Evolutionary conservation across 1,284 basidiomycete species (phyloP), one percentile per base, ranked within the genome.

Genomic region (Rhodotorula sp.): DNA sequence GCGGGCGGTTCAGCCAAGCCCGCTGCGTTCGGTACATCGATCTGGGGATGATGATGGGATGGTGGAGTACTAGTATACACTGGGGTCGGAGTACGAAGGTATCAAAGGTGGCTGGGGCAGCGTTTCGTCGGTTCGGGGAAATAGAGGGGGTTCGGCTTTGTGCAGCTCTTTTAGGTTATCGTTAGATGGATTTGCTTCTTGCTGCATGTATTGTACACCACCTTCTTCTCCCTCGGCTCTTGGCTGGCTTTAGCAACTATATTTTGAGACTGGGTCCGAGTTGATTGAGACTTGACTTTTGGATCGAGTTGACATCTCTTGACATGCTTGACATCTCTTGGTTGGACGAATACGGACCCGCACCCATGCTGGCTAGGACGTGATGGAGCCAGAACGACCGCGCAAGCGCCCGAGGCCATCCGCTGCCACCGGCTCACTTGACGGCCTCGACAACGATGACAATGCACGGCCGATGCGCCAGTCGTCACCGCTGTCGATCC

Each of bases 11-110:
- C 18, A 7, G 55, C 55, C 8, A 56, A 56, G 55, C 58, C 44
- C n/a, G 26, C 58, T 6, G 45, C 58, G 44, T 60, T 60, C 44
- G 58, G 58, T 26, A 60, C 58, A 10, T 60, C 58, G 58, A 60
- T 60, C 24, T 60, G 58, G 58, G 58, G 58, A 14, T 60, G 45
- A 56, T 20, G 30, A 18, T 3, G 33, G 30, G 54, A n/a, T 6
- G 51, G 51, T 4, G n/a, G 26, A 29, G 26, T 12, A 5, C 12
- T 18, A 54, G 29, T 17, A 26, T n/a, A 54, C 53, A 54, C 22
- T 54, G n/a, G 17, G 12, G 14, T 18, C 17, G 17, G 53, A 14
- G 51, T 17, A n/a, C 26, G 26, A 12, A 54, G 26, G 26, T 14
- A n/a, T 51, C 49, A 24, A 6, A 24, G 49, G 49, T 37, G 10